phyloP scores from a whole-genome alignment of 768 basidiomycete species.

The Phaeotremella fagi region DNA sequence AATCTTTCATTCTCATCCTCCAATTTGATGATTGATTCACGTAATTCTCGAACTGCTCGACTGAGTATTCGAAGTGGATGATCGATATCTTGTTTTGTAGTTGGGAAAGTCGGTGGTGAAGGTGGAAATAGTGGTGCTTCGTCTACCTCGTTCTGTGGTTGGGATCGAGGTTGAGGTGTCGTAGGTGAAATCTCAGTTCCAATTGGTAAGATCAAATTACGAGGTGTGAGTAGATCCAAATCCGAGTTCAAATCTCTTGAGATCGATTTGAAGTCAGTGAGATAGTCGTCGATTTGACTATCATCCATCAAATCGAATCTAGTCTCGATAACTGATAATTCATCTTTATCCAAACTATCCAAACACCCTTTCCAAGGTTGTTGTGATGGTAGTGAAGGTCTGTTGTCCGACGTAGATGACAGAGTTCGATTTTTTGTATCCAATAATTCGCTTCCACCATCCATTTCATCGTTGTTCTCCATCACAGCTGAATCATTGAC shows the following conservation, averaged over 20 bases:
- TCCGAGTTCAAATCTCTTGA: too few species aligned
- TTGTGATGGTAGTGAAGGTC: neutral
- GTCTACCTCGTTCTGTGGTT: neutral
- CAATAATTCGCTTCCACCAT: too few species aligned
- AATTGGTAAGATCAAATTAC: neutral
- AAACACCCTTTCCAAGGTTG: neutral
- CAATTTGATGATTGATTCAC: constrained; percentile 21
- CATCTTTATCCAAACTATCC: constrained; percentile 26
- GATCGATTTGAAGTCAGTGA: neutral
- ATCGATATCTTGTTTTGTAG: constrained; percentile 3
- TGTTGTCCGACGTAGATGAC: too few species aligned
- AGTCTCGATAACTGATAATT: constrained; percentile 21
- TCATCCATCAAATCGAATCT: constrained; percentile 34
- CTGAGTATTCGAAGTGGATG: constrained; percentile 34
- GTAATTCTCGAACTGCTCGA: constrained; percentile 26
- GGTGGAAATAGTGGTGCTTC: constrained; percentile 32
- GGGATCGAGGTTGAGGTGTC: neutral
- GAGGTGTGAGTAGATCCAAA: neutral
- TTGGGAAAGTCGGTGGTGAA: constrained; percentile 20
- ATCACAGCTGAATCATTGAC: neutral
- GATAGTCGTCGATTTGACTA: constrained; percentile 13
- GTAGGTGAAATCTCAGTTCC: neutral
- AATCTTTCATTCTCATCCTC: constrained; percentile 31
- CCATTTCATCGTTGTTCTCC: neutral
- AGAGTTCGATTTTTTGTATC: neutral